Conservation (phyloP, 768 basidiomycete genomes). For the Xerocomellus amylosporus region DNA sequence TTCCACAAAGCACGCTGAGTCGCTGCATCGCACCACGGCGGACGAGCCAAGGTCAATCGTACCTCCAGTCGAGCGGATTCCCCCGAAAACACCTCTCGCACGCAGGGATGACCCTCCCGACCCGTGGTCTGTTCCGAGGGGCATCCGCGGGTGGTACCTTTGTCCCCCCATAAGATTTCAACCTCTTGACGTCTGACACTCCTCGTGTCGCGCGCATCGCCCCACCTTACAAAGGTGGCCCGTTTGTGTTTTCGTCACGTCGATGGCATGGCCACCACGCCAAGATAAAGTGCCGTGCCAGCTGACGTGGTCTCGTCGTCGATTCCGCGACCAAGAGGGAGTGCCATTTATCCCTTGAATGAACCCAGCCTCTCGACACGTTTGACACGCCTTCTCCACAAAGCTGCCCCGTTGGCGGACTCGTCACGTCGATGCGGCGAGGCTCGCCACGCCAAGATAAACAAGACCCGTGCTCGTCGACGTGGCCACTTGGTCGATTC, state of each 20-base stretch:
- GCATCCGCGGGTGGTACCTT: background rate
- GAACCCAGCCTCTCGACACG: no score
- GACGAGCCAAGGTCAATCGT: background rate
- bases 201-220: background rate
- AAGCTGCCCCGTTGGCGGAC: no score
- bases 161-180: background rate
- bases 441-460: no score
- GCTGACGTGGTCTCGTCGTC: background rate
- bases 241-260: background rate
- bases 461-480: no score
- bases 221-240: background rate
- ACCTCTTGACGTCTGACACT: background rate
- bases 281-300: background rate
- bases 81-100: background rate
- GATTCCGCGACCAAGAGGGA: no score
- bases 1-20: background rate
- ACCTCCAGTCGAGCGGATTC: background rate
- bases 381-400: no score
- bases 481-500: no score
- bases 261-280: background rate
- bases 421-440: no score
- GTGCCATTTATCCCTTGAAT: no score
- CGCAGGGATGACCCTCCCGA: background rate
- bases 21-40: background rate
- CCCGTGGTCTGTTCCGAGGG: slow-evolving; percentile 1